These are phyloP conservation scores for Hippophae gyantsensis DNA, from an alignment of 306 rosid genomes.

Conservation along the genomic window DNA sequence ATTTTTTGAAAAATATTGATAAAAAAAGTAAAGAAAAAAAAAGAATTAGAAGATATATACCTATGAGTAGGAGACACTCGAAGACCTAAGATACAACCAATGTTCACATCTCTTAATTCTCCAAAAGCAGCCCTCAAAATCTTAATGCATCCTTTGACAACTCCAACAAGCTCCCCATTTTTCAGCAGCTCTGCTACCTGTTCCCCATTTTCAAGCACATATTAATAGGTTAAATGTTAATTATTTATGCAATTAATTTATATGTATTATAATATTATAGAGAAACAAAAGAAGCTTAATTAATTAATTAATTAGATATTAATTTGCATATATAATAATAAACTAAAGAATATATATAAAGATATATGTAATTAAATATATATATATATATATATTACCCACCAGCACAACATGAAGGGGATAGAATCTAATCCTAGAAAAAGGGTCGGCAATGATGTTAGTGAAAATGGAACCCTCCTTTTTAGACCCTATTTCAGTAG, in stretches of 20 bases:
- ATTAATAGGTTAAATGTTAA: background rate
- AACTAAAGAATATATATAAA: no score
- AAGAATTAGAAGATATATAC: conserved; percentile 14
- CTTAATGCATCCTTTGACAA: conserved; percentile 67
- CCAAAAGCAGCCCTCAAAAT: conserved; percentile 38
- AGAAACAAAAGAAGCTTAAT: conserved; percentile 9
- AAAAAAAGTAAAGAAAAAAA: no score
- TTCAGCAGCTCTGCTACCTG: conserved; percentile 66
- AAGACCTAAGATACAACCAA: conserved; percentile 68
- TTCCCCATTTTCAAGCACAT: conserved; percentile 14
- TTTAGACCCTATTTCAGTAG: conserved; percentile 46
- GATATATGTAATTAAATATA: background rate
- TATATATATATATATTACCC: conserved; percentile 16
- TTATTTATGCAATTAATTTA: no score
- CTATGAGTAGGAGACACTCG: conserved; percentile 60
- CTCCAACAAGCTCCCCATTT: conserved; percentile 55
- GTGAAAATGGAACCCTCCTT: conserved; percentile 56
- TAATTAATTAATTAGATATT: background rate
- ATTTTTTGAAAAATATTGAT: no score
- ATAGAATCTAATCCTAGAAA: conserved; percentile 65
- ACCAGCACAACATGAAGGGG: conserved; percentile 71
- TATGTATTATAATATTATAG: background rate
- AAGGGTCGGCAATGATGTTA: conserved; percentile 56
- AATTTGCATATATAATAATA: no score
- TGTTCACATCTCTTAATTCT: conserved; percentile 27